Base-by-base conservation (phyloP, 768 basidiomycete species). In the Amanita pallidorosea region DNA sequence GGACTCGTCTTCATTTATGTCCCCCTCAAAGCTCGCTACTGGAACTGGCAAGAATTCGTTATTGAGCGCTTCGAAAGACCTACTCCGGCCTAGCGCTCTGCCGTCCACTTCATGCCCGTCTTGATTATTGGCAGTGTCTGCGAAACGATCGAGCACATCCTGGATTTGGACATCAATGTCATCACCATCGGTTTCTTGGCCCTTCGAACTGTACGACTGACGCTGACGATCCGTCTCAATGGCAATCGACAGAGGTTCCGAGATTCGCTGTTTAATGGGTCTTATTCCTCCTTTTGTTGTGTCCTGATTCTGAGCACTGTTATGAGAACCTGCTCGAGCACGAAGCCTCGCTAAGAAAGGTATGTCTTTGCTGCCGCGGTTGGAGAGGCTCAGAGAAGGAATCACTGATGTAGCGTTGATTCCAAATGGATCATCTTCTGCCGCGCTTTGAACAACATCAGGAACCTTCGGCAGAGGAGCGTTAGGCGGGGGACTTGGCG, bases 401-500 rank as follows among this genome's bases (percentile, higher is more conserved):
- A 51, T 51, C 22, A 51, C 22, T 7, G 50, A 51, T 13, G 41
- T 23, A 22, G 43, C 50, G 27, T 51, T 43, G 18, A 45, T 17
- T 18, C 42, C 43, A 23, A 51, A 51, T 9, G 50, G 50, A 36
- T 44, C 42, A 22, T 44, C 43, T 25, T 51, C 50, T 25, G 13
- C 20, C 18, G 20, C 42, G 20, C 22, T 38, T 29, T 44, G 27
- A 7, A 41, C 13, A 5, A 7, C 22, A 23, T 47, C 54, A 13
- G 67, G 67, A 8, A 70, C 60, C 36, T 61, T 65, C 6, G 76
- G 75, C 7, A 77, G 57, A 0, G 76, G 75, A 0, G 63, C 67
- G 36, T 61, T 61, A 3, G 75, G 76, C 0, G 77, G 73, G 12
- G 76, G 75, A 55, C 70, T 76, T 4, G 76, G 73, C 1, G 75